A percentile compares a stretch with the other conserved stretches of the same genome.
Conservation (phyloP, 2,329 filamentous ascomycete genomes). For the Paraphaeosphaeria sporulosa region DNA sequence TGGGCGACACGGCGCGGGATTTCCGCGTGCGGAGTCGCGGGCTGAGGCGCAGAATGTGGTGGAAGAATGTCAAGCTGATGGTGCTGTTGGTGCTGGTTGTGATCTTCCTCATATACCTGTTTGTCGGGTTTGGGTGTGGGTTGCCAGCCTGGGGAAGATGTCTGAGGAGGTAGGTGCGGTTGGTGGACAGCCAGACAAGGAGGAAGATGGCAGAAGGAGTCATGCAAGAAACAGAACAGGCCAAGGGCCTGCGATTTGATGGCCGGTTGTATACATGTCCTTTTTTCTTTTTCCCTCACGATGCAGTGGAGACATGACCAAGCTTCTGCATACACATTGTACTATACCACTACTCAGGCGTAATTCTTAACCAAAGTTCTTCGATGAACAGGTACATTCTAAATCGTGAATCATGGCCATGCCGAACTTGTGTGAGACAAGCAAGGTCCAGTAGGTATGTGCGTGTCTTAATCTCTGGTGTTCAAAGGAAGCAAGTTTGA, state of each 20-base stretch:
- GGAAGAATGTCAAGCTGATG: slow-evolving; percentile 99
- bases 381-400: too few relatives aligned
- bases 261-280: neutral
- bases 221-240: too few relatives aligned
- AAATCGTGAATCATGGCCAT: too few relatives aligned
- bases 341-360: slow-evolving; percentile 3
- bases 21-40: slow-evolving; percentile 88
- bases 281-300: neutral
- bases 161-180: slow-evolving; percentile 40
- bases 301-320: neutral
- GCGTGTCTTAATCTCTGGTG: too few relatives aligned
- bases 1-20: slow-evolving; percentile 87
- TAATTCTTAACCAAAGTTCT: too few relatives aligned
- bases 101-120: slow-evolving; percentile 73
- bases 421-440: too few relatives aligned
- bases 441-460: too few relatives aligned
- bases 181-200: too few relatives aligned
- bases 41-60: slow-evolving; percentile 95
- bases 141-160: slow-evolving; percentile 61
- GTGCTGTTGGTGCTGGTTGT: slow-evolving; percentile 76
- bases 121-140: slow-evolving; percentile 76
- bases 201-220: too few relatives aligned
- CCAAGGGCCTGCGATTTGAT: too few relatives aligned
- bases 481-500: too few relatives aligned
- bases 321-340: neutral